Evolutionary conservation across 2,329 filamentous ascomycete genomes (phyloP).

Genomic region (Xylaria sp.): DNA sequence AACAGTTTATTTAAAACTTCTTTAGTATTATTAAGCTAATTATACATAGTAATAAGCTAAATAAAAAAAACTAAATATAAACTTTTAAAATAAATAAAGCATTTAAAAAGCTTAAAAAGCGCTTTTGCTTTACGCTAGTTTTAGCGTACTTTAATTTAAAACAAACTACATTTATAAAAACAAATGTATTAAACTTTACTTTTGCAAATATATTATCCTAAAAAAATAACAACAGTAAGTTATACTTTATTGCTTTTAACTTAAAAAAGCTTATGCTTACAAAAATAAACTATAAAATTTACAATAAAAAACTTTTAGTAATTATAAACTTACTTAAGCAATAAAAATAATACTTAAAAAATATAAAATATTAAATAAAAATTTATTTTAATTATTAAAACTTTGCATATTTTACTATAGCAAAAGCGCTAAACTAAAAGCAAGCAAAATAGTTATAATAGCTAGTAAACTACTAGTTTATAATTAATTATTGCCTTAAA

Average conservation of each 20-base stretch:
- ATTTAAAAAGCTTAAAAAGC: neutral
- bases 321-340: neutral
- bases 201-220: neutral
- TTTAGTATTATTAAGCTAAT: neutral
- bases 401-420: neutral
- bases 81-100: neutral
- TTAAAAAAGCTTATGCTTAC: neutral
- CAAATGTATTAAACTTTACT: neutral
- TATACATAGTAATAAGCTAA: slow-evolving; percentile 7
- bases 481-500: neutral
- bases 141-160: too few species aligned
- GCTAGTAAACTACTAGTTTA: neutral
- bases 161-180: neutral
- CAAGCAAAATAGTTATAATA: neutral
- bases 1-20: neutral
- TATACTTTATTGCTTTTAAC: neutral
- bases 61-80: neutral
- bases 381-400: neutral
- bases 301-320: neutral
- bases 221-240: neutral
- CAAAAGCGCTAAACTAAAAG: neutral
- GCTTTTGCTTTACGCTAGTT: neutral
- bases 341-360: neutral
- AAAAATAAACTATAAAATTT: slow-evolving; percentile 1
- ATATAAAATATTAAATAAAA: neutral